Percentiles rank a stretch among this genome's conserved stretches.
Conservation (phyloP, 2,329 filamentous ascomycete genomes). For the Neonectria neomacrospora region DNA sequence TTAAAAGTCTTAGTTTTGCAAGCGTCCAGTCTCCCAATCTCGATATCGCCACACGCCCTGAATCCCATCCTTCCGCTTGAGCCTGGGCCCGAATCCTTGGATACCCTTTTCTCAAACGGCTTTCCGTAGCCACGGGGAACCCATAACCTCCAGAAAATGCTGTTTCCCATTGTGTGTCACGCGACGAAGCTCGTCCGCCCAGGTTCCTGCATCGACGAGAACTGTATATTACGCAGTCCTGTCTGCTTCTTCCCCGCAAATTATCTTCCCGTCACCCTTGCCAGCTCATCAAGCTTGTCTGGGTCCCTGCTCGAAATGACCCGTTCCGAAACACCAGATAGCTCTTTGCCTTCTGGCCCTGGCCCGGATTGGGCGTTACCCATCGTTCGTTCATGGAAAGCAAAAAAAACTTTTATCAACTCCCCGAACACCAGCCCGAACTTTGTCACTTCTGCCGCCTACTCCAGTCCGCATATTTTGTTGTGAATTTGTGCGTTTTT, state of each 20-base stretch:
- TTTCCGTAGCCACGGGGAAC: slow-evolving; percentile 7
- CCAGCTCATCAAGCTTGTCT: slow-evolving; percentile 28
- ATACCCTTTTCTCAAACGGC: slow-evolving; percentile 5
- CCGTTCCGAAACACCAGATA: slow-evolving; percentile 40
- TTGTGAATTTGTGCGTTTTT: slow-evolving; percentile 25
- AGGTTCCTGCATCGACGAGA: slow-evolving; percentile 30
- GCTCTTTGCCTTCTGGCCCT: slow-evolving; percentile 27
- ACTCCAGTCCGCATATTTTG: slow-evolving; percentile 23
- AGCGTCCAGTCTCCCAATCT: slow-evolving; percentile 11
- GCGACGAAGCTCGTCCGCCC: slow-evolving; percentile 14
- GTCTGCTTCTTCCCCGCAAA: slow-evolving; percentile 36
- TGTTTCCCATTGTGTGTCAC: slow-evolving; percentile 2
- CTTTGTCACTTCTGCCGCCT: slow-evolving; percentile 22
- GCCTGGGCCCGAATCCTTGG: neutral
- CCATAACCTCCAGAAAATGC: neutral
- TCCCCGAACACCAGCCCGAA: slow-evolving; percentile 23
- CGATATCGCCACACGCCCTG: slow-evolving; percentile 9
- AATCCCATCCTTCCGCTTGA: slow-evolving; percentile 8
- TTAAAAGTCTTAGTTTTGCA: slow-evolving; percentile 24
- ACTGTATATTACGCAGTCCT: slow-evolving; percentile 31
- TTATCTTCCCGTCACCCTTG: slow-evolving; percentile 36
- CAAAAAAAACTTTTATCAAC: slow-evolving; percentile 40
- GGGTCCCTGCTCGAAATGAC: slow-evolving; percentile 38
- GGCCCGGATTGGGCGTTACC: slow-evolving; percentile 36
- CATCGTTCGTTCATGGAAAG: slow-evolving; percentile 32